These are phyloP conservation scores for Brassica cretica DNA, from an alignment of 345 rosid species.

Conservation along the genomic window DNA sequence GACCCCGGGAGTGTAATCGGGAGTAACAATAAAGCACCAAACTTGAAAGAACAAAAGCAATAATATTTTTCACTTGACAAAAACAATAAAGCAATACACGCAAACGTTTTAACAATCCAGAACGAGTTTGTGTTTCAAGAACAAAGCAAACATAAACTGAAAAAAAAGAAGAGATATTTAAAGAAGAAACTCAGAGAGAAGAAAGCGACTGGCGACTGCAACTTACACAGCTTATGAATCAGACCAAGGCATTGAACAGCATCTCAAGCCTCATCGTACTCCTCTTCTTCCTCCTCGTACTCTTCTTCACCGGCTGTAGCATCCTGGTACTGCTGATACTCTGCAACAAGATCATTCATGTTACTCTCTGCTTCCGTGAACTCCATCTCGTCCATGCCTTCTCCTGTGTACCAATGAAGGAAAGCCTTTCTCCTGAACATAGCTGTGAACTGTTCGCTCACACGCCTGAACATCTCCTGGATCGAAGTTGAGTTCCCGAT, in stretches of 20 bases:
- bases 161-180: background rate
- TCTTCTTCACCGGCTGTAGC: constrained; percentile 46
- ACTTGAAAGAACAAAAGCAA: constrained; percentile 23
- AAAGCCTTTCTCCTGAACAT: constrained; percentile 52
- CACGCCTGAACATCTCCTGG: constrained; percentile 50
- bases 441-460: constrained; percentile 46
- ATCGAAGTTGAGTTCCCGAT: constrained; percentile 45
- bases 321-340: constrained; percentile 50
- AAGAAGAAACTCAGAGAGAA: constrained; percentile 3
- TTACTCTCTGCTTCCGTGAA: constrained; percentile 48
- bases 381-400: constrained; percentile 49
- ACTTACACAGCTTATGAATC: constrained; percentile 34
- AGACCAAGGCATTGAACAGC: background rate
- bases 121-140: constrained; percentile 23
- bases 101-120: constrained; percentile 32
- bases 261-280: constrained; percentile 31
- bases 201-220: constrained; percentile 19
- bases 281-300: constrained; percentile 41
- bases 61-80: constrained; percentile 37
- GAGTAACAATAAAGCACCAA: too few species aligned
- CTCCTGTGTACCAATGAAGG: constrained; percentile 50
- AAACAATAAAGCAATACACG: constrained; percentile 37
- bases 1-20: too few species aligned
- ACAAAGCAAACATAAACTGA: constrained; percentile 29
- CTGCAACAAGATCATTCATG: constrained; percentile 48